Base-by-base conservation (phyloP, 352 stramenopile species). In the Phytophthora sansomeana region DNA sequence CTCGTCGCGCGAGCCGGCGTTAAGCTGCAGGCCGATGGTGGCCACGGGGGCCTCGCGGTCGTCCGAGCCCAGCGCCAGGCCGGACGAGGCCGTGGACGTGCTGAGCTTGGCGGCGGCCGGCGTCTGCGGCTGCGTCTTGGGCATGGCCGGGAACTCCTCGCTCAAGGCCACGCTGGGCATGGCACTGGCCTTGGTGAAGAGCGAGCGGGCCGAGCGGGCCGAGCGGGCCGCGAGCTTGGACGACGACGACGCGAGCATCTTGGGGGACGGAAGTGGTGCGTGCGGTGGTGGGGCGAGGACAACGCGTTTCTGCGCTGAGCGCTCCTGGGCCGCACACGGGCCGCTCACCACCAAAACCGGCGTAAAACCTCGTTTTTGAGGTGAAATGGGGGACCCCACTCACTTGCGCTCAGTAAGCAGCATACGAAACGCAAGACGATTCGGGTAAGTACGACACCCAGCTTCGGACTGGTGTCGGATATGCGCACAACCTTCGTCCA, bases 21-120 rank as follows among this genome's bases (percentile, higher is more conserved):
- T 74, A 24, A 95, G 62, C 62, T 92, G 70, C 46, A 95, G 67
- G 54, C 77, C 83, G 19, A 95, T 77, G 36, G 84, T 89, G 41
- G 85, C 78, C 41, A 93, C 77, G 49, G 75, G 39, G 46, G 69
- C 67, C 8, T 66, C 58, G 46, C 72, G 50, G 69, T 80, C 78
- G 71, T 91, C 75, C 33, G 83, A 91, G 29, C 81, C 80, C 64
- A 92, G 63, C 77, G 74, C 75, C 30, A 93, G 33, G 44, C 85
- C 85, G n/a, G 78, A 83, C 42, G 65, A 44, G 16, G 81, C 63
- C 30, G 62, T 74, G 11, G 78, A 87, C n/a, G 70, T 73, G 38
- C 68, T 71, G 39, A 75, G 49, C 64, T 80, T 83, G 43, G 66
- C 24, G 5, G 74, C 61, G 9, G 63, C 41, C 3, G 52, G 42